Evolutionary conservation across 148 eudicot species (phyloP).

Genomic region (Persicaria tinctoria): DNA sequence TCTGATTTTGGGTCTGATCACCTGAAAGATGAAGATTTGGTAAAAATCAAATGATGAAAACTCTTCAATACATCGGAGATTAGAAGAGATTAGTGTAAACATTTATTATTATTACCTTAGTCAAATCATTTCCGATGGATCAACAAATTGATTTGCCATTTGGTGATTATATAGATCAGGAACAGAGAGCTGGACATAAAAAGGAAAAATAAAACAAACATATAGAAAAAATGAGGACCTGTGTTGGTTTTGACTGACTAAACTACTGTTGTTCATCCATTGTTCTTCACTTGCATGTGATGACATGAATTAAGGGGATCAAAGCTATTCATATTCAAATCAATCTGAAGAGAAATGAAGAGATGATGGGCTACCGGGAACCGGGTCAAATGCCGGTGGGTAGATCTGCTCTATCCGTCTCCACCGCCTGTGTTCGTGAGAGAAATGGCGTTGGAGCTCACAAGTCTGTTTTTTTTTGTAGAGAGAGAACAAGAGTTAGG

Average conservation of each 20-base stretch:
- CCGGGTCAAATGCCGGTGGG: neutral
- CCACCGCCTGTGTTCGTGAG: neutral
- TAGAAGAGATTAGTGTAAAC: neutral
- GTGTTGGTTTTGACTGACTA: neutral
- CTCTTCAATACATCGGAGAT: neutral
- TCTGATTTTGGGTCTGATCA: neutral
- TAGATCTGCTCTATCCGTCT: neutral
- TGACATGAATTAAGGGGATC: neutral
- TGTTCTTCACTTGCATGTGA: neutral
- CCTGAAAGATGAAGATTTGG: neutral
- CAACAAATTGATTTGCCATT: neutral
- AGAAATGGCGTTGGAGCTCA: neutral
- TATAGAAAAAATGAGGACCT: neutral
- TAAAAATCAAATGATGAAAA: neutral
- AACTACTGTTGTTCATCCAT: neutral
- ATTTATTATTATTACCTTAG: neutral
- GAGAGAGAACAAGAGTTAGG: neutral
- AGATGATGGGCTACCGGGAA: neutral
- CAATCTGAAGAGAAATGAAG: neutral
- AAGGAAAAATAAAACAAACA: neutral
- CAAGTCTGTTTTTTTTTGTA: neutral
- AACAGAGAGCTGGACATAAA: neutral
- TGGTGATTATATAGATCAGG: neutral
- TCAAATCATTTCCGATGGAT: neutral
- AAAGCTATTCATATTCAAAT: neutral